These are phyloP conservation scores for Phascolomyces articulosus DNA, from an alignment of 371 early-diverging fungal genomes.

Conservation along the genomic window DNA sequence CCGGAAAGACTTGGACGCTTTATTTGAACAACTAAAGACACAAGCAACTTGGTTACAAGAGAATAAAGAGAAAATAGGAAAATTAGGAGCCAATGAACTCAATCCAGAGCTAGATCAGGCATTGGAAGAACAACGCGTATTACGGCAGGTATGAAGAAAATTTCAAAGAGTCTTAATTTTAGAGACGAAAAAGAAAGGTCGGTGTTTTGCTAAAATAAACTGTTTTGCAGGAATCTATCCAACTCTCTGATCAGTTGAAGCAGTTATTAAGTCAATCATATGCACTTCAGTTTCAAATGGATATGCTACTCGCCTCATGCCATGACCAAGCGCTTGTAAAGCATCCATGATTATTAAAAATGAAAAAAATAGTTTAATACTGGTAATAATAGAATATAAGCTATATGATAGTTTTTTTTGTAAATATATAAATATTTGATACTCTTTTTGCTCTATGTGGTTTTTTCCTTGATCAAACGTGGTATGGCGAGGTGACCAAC, in stretches of 20 bases:
- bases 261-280: conserved; percentile 46
- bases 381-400: background rate
- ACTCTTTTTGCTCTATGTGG: conserved; percentile 3
- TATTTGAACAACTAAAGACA: conserved; percentile 23
- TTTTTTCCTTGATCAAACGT: conserved; percentile 10
- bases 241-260: conserved; percentile 34
- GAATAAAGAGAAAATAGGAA: conserved; percentile 13
- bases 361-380: background rate
- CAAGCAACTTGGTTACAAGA: conserved; percentile 30
- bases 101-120: conserved; percentile 3
- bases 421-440: background rate
- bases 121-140: conserved; percentile 19
- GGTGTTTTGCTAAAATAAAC: background rate
- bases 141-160: conserved; percentile 24
- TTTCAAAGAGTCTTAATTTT: background rate
- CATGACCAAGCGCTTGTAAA: conserved; percentile 20
- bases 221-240: conserved; percentile 25
- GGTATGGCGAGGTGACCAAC: conserved; percentile 49
- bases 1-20: conserved; percentile 35
- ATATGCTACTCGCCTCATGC: conserved; percentile 39
- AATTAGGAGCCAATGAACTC: conserved; percentile 2
- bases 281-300: conserved; percentile 44
- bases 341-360: background rate
- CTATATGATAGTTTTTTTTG: background rate
- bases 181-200: too few species aligned